These are phyloP conservation scores for Calonectria pteridis DNA, from an alignment of 2,329 filamentous ascomycete genomes.

Conservation along the genomic window DNA sequence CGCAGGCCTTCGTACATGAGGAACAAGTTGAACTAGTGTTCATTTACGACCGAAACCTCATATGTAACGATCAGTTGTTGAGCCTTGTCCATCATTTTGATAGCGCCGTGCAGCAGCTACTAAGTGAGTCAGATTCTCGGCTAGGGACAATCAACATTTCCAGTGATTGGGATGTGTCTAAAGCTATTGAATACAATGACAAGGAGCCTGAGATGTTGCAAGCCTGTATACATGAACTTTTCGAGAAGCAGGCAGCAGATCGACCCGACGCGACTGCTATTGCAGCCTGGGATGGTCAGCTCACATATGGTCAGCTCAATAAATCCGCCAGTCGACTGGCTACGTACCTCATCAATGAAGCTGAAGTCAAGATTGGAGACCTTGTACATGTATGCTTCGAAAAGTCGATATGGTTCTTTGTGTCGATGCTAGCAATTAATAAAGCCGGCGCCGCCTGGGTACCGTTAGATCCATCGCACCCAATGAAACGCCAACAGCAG, in stretches of 20 bases:
- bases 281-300: constrained; percentile 43
- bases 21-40: constrained; percentile 33
- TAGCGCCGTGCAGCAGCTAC: background rate
- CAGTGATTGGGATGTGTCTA: background rate
- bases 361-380: constrained; percentile 14
- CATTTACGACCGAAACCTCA: constrained; percentile 20
- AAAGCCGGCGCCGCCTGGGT: constrained; percentile 20
- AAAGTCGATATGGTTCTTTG: constrained; percentile 15
- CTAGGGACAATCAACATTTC: background rate
- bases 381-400: constrained; percentile 22
- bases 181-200: constrained; percentile 5
- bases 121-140: background rate
- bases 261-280: constrained; percentile 33
- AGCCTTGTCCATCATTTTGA: background rate
- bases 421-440: constrained; percentile 16
- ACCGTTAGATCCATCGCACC: constrained; percentile 11
- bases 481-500: constrained; percentile 7
- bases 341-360: constrained; percentile 9
- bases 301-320: constrained; percentile 38
- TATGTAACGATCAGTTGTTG: background rate
- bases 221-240: constrained; percentile 34
- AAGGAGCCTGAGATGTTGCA: background rate
- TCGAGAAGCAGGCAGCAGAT: constrained; percentile 24
- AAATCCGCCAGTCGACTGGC: constrained; percentile 15
- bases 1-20: background rate